Evolutionary conservation across 1,284 basidiomycete species (phyloP).

Genomic region (Moesziomyces parantarcticus): DNA sequence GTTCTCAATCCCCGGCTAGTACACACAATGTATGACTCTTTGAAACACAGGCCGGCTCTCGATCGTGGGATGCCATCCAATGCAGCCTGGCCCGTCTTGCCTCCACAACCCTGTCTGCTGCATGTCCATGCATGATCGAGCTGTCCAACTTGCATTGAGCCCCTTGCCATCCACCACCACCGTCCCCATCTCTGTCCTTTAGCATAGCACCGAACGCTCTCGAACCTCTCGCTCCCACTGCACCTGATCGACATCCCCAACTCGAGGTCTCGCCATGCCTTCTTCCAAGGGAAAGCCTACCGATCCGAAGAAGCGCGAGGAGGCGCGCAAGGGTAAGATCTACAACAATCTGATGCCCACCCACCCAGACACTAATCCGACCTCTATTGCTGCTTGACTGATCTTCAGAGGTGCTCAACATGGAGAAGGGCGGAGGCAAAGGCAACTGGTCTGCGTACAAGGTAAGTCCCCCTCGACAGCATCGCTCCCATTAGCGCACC

Average conservation of each 20-base stretch:
- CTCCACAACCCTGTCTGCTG: no score
- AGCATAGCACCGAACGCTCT: no score
- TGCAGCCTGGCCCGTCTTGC: no score
- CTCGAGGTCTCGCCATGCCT: slow-evolving; percentile 53
- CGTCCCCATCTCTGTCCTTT: background rate
- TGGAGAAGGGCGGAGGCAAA: slow-evolving; percentile 69
- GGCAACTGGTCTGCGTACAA: slow-evolving; percentile 70
- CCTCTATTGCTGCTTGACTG: background rate
- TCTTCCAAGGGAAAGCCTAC: slow-evolving; percentile 70
- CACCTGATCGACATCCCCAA: no score
- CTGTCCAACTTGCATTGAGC: background rate
- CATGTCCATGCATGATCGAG: background rate
- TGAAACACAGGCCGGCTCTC: no score
- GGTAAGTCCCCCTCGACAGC: slow-evolving; percentile 4
- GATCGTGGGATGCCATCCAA: no score
- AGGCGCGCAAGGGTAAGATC: slow-evolving; percentile 68
- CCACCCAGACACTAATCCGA: background rate
- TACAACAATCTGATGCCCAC: no score
- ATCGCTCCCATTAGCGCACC: background rate
- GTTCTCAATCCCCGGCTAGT: background rate
- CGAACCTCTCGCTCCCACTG: no score
- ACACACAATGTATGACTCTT: no score
- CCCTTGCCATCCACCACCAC: background rate
- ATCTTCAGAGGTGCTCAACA: slow-evolving; percentile 48
- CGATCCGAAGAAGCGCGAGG: slow-evolving; percentile 69